A percentile compares a stretch with the other conserved stretches of the same genome.
Evolutionary conservation across 179 eudicot species (phyloP).

Genomic region (Corrigiola litoralis): DNA sequence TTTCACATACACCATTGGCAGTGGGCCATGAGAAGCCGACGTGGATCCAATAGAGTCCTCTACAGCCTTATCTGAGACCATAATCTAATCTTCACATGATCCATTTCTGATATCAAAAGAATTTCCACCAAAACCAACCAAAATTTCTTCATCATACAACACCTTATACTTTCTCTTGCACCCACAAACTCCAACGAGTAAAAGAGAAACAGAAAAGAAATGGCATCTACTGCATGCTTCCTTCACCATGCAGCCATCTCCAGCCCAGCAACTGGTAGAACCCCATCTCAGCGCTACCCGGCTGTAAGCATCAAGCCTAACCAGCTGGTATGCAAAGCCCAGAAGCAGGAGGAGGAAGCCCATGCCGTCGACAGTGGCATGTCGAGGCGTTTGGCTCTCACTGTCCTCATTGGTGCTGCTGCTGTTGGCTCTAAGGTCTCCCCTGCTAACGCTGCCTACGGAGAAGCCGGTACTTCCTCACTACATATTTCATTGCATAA

Average conservation of each 20-base stretch:
- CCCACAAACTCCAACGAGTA: constrained; percentile 7
- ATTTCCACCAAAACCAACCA: constrained; percentile 18
- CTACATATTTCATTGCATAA: neutral
- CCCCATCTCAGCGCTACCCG: constrained; percentile 35
- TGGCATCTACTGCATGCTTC: constrained; percentile 87
- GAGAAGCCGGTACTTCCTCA: constrained; percentile 67
- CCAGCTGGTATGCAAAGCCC: constrained; percentile 61
- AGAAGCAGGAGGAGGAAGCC: constrained; percentile 50
- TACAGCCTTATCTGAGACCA: constrained; percentile 39
- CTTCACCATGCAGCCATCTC: constrained; percentile 59
- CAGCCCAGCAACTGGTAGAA: constrained; percentile 29
- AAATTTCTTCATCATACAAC: constrained; percentile 27
- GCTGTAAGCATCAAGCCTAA: constrained; percentile 34
- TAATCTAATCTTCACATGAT: constrained; percentile 46
- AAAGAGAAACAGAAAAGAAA: constrained; percentile 3
- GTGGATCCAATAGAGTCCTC: constrained; percentile 39
- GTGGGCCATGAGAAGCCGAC: constrained; percentile 22
- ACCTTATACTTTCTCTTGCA: neutral
- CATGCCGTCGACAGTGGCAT: constrained; percentile 17
- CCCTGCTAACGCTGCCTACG: constrained; percentile 98
- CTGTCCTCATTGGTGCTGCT: constrained; percentile 78
- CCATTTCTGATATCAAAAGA: constrained; percentile 24
- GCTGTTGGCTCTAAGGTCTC: constrained; percentile 80
- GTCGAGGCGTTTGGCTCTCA: constrained; percentile 77
- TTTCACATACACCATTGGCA: constrained; percentile 4